Conservation (phyloP, 345 rosid species). For the Syzygium grande region DNA sequence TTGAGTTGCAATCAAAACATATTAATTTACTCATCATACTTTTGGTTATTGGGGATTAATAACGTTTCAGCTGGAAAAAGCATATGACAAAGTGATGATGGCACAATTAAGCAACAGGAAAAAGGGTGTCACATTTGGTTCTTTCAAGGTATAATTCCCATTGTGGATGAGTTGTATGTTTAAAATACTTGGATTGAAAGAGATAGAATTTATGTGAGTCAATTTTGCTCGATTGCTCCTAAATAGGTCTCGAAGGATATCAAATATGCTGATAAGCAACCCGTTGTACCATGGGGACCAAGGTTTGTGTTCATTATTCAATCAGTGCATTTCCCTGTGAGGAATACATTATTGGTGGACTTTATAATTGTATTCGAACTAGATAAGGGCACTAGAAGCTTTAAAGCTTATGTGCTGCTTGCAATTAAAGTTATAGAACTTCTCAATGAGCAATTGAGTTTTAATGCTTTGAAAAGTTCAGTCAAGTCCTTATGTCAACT, state of each 20-base stretch:
- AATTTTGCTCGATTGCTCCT: slow-evolving; percentile 3
- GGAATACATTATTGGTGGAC: background rate
- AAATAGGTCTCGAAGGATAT: slow-evolving; percentile 90
- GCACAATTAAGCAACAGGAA: slow-evolving; percentile 68
- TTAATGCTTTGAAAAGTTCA: background rate
- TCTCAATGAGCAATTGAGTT: background rate
- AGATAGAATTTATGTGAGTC: background rate
- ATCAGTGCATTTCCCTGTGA: background rate
- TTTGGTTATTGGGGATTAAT: background rate
- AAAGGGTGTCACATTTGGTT: slow-evolving; percentile 80
- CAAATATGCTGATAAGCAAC: slow-evolving; percentile 96
- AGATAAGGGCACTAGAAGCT: background rate
- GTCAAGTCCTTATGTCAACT: background rate
- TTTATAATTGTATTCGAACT: background rate
- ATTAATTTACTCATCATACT: background rate
- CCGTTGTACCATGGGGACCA: slow-evolving; percentile 96
- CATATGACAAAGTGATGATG: slow-evolving; percentile 97
- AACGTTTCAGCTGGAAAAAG: slow-evolving; percentile 75
- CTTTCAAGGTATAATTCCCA: slow-evolving; percentile 48
- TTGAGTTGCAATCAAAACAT: background rate
- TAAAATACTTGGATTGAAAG: background rate
- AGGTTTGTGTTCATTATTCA: slow-evolving; percentile 36
- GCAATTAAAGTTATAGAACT: background rate
- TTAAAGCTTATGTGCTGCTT: background rate
- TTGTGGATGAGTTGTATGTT: background rate